These are phyloP conservation scores for Solanum verrucosum DNA, from an alignment of 257 asterid species.

Conservation along the genomic window DNA sequence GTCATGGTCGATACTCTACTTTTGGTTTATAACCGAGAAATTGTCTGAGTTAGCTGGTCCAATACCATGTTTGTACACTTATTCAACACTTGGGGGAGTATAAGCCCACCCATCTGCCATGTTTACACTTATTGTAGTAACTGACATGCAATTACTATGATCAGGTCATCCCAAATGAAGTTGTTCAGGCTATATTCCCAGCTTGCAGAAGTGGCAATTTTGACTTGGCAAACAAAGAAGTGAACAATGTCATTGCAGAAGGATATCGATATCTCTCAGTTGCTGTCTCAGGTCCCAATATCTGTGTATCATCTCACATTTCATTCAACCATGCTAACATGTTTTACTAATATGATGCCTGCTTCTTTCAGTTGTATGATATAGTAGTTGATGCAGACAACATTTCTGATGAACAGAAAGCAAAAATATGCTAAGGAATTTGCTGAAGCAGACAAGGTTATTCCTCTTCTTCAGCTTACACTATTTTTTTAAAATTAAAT, in stretches of 20 bases:
- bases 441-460: constrained; percentile 89
- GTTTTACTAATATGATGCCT: constrained; percentile 20
- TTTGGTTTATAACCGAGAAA: neutral
- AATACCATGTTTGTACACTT: neutral
- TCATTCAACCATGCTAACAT: neutral
- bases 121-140: too few relatives aligned
- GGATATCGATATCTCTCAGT: too few relatives aligned
- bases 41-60: neutral
- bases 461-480: neutral
- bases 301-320: neutral
- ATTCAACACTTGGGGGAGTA: neutral
- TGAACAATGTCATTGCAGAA: too few relatives aligned
- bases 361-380: constrained; percentile 33
- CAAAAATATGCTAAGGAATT: constrained; percentile 74
- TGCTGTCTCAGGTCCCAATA: constrained; percentile 37
- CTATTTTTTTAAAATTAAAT: neutral
- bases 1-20: neutral
- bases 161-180: too few relatives aligned
- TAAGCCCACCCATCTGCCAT: too few relatives aligned
- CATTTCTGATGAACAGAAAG: constrained; percentile 70
- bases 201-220: too few relatives aligned
- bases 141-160: too few relatives aligned
- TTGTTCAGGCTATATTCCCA: too few relatives aligned
- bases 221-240: too few relatives aligned
- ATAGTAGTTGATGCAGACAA: constrained; percentile 52